Evolutionary conservation across 225 moss, liverwort and hornwort species (phyloP), one percentile per base, ranked within the genome.

Genomic region (Neckera pumila): DNA sequence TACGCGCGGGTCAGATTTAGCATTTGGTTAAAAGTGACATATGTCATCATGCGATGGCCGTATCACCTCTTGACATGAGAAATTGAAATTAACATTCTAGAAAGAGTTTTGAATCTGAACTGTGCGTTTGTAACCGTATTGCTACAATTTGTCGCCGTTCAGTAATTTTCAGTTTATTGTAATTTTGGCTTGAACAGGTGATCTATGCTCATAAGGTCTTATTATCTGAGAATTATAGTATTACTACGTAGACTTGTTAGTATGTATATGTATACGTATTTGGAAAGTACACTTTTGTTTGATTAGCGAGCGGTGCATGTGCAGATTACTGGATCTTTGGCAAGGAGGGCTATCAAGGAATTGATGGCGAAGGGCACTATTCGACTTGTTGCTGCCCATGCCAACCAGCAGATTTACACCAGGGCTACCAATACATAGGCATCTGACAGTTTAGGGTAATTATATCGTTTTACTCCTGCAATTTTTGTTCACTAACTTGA

Each of bases 341-440:
- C 97, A 30, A 91, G 95, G 76, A 95, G 80, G 89, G 97, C 95
- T 17, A 97, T 96, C 87, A 95, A 96, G 90, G 95, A 96, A 82
- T 87, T 97, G 93, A 96, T 94, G 97, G 96, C 95, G 57, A 94
- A 93, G 86, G 95, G 96, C 51, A 96, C 95, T n/a, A 96, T 97
- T 86, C 91, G 97, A 85, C 92, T 96, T 34, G 97, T 97, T 47
- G 96, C 97, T 33, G 94, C 96, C 27, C 97, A 96, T 84, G 93
- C 97, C 28, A 97, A 96, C 90, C 97, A 97, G 91, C 96, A 97
- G 91, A 97, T 96, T 84, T 97, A 96, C 90, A 97, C 96, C 66
- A 93, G 97, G 83, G 97, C 97, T 82, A 97, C 97, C 30, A 97
- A 97, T 81, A 96, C 97, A 53, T 97, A 95, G 93, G 69, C 25